These are phyloP conservation scores for Globisporangium canariense DNA, from an alignment of 352 stramenopile species.

Conservation along the genomic window DNA sequence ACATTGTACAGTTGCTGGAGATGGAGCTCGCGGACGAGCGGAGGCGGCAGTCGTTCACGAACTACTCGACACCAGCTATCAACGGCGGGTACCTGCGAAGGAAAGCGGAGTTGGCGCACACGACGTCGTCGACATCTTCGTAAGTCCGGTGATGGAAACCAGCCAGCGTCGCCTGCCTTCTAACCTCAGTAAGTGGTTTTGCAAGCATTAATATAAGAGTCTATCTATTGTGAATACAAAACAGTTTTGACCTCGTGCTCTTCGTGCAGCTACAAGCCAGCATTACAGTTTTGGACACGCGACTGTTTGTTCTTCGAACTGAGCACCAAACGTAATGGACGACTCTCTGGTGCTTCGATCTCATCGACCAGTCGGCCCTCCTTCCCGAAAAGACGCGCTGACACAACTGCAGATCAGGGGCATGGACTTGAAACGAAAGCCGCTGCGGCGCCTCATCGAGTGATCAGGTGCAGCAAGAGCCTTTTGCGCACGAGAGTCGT, in stretches of 20 bases:
- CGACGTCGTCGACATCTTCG: conserved; percentile 11
- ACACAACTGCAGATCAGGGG: background rate
- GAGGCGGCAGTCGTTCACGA: conserved; percentile 23
- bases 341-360: conserved; percentile 8
- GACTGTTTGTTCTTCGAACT: background rate
- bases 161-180: background rate
- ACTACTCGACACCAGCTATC: background rate
- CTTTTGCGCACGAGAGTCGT: background rate
- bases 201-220: conserved; percentile 11
- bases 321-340: background rate
- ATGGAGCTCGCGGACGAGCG: conserved; percentile 62
- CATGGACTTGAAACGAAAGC: conserved; percentile 7
- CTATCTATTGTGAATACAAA: conserved; percentile 16
- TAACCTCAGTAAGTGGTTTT: background rate
- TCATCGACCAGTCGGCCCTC: background rate
- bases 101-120: conserved; percentile 3
- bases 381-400: conserved; percentile 3
- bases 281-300: background rate
- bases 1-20: conserved; percentile 75
- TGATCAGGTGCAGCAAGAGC: background rate
- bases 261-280: background rate
- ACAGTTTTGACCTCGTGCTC: conserved; percentile 6
- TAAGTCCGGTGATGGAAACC: background rate
- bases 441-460: background rate
- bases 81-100: conserved; percentile 12